Evolutionary conservation across 805 yeast genomes (phyloP).

Genomic region (Pichia membranifaciens): DNA sequence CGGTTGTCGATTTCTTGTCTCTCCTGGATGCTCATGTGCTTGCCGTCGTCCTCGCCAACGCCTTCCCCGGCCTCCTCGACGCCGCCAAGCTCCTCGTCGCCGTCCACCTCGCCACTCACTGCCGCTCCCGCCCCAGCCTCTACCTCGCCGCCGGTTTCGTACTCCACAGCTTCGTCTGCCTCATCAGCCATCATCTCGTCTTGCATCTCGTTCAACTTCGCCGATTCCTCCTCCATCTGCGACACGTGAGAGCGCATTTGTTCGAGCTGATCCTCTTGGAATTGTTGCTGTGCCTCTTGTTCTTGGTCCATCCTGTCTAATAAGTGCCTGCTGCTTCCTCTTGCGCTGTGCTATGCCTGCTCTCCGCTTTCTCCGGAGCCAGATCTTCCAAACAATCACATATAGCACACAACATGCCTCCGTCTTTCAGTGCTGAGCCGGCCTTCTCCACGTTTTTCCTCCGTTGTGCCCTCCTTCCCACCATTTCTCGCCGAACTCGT

Average conservation of each 20-base stretch:
- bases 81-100: too few relatives aligned
- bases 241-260: constrained; percentile 41
- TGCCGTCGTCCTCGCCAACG: not conserved
- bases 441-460: too few relatives aligned
- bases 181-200: constrained; percentile 23
- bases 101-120: not conserved
- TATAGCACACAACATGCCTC: too few relatives aligned
- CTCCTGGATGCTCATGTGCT: constrained; percentile 20
- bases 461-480: too few relatives aligned
- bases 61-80: not conserved
- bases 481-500: too few relatives aligned
- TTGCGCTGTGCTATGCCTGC: too few relatives aligned
- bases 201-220: constrained; percentile 54
- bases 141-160: not conserved
- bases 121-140: constrained; percentile 4
- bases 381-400: too few relatives aligned
- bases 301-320: constrained; percentile 4
- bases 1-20: constrained; percentile 69
- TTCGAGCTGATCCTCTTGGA: constrained; percentile 13
- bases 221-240: constrained; percentile 60
- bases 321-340: too few relatives aligned
- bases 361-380: too few relatives aligned
- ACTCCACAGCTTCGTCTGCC: constrained; percentile 1
- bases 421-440: too few relatives aligned
- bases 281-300: not conserved